A percentile compares a stretch with the other conserved stretches of the same genome.
These are phyloP conservation scores for Suhomyces xylopsoci DNA, from an alignment of 805 yeast species.

Conservation along the genomic window DNA sequence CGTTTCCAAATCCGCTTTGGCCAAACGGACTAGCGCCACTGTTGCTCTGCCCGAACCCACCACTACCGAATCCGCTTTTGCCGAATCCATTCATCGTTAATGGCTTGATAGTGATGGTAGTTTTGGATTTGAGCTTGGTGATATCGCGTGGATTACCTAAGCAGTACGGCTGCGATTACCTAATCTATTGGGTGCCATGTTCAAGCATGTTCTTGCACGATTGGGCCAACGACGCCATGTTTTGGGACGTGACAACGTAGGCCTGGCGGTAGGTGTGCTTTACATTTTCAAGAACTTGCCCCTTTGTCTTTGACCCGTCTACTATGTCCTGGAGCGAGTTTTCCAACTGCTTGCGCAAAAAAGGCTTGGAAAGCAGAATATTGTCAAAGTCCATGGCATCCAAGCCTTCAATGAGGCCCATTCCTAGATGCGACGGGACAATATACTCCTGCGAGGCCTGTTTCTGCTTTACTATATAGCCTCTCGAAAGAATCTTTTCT, in stretches of 20 bases:
- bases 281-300: conserved; percentile 54
- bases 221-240: conserved; percentile 33
- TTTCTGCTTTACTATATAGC: conserved; percentile 55
- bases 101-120: background rate
- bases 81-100: background rate
- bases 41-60: background rate
- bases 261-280: conserved; percentile 60
- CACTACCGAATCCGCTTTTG: background rate
- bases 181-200: background rate
- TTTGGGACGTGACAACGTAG: conserved; percentile 45
- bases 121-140: background rate
- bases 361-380: conserved; percentile 81
- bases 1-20: conserved; percentile 7
- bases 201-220: conserved; percentile 12
- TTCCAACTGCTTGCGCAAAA: conserved; percentile 76
- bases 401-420: conserved; percentile 85
- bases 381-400: conserved; percentile 71
- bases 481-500: conserved; percentile 66
- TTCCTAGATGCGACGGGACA: conserved; percentile 80
- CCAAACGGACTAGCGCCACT: conserved; percentile 5
- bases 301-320: conserved; percentile 53
- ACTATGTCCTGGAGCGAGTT: conserved; percentile 62
- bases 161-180: conserved; percentile 4
- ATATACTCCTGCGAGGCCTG: conserved; percentile 43
- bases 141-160: background rate